Conservation (phyloP, 1,139 yeast genomes). For the Yamadazyma pseudoaaseri region DNA sequence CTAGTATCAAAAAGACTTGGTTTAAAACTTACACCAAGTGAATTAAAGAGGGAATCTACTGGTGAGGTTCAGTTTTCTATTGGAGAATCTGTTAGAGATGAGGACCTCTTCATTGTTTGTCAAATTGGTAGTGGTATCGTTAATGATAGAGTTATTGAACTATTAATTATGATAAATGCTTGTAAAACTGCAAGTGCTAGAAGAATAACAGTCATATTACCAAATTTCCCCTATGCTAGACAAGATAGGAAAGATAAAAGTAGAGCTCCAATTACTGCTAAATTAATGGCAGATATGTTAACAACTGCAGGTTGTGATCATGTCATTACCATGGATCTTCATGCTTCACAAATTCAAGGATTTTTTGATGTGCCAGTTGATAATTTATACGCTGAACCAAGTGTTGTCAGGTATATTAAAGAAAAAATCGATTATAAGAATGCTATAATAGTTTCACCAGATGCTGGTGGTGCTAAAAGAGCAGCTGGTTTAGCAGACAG, state of each 20-base stretch:
- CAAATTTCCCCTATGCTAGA: constrained; percentile 80
- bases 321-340: constrained; percentile 80
- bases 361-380: constrained; percentile 81
- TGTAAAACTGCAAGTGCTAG: constrained; percentile 79
- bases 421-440: constrained; percentile 48
- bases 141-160: constrained; percentile 70
- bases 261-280: constrained; percentile 81
- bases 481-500: constrained; percentile 80
- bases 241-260: constrained; percentile 82
- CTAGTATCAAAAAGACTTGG: constrained; percentile 68
- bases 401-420: constrained; percentile 65
- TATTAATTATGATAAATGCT: constrained; percentile 71
- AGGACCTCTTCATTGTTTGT: constrained; percentile 73
- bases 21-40: constrained; percentile 59
- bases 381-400: constrained; percentile 78
- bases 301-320: constrained; percentile 82
- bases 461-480: constrained; percentile 86
- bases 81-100: constrained; percentile 92
- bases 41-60: constrained; percentile 67
- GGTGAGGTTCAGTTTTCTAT: constrained; percentile 91
- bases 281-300: constrained; percentile 69
- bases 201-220: constrained; percentile 74
- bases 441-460: constrained; percentile 71
- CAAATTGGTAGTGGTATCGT: constrained; percentile 73
- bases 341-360: constrained; percentile 84